Percentiles rank a stretch among this genome's conserved stretches.
phyloP scores from a whole-genome alignment of 106 monocot genomes.

The Platanthera guangdongensis region DNA sequence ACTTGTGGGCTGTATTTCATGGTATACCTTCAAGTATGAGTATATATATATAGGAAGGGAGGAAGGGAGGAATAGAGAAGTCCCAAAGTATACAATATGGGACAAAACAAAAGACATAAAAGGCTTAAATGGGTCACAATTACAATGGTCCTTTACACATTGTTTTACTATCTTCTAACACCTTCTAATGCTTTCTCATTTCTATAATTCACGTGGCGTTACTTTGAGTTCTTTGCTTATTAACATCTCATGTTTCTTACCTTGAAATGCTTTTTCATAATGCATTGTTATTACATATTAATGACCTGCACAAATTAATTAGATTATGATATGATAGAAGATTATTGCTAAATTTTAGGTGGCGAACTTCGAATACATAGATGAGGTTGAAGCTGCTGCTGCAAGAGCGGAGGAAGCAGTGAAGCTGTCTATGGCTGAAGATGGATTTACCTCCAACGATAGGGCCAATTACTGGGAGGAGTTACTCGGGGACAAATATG shows the following conservation, averaged over 20 bases:
- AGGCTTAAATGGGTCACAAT: too few species aligned
- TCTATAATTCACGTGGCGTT: neutral
- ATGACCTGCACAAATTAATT: neutral
- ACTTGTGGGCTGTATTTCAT: too few species aligned
- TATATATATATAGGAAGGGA: too few species aligned
- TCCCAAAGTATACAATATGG: too few species aligned
- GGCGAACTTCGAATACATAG: conserved; percentile 96
- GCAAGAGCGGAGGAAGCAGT: conserved; percentile 64
- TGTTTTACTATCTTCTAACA: too few species aligned
- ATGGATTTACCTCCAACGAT: conserved; percentile 34
- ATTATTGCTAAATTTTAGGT: conserved; percentile 39
- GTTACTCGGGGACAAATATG: conserved; percentile 70
- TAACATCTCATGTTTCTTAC: neutral
- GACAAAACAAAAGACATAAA: too few species aligned
- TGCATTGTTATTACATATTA: neutral
- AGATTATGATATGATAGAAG: neutral
- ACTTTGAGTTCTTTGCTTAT: neutral
- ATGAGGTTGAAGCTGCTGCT: conserved; percentile 87
- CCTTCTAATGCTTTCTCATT: neutral
- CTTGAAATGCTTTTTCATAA: neutral
- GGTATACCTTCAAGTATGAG: too few species aligned
- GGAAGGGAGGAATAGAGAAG: too few species aligned
- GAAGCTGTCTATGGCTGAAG: conserved; percentile 29
- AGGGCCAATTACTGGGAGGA: conserved; percentile 89
- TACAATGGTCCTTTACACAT: too few species aligned